Evolutionary conservation across 2,329 filamentous ascomycete genomes (phyloP), one percentile per base, ranked within the genome.

Genomic region (Hortaea werneckii): DNA sequence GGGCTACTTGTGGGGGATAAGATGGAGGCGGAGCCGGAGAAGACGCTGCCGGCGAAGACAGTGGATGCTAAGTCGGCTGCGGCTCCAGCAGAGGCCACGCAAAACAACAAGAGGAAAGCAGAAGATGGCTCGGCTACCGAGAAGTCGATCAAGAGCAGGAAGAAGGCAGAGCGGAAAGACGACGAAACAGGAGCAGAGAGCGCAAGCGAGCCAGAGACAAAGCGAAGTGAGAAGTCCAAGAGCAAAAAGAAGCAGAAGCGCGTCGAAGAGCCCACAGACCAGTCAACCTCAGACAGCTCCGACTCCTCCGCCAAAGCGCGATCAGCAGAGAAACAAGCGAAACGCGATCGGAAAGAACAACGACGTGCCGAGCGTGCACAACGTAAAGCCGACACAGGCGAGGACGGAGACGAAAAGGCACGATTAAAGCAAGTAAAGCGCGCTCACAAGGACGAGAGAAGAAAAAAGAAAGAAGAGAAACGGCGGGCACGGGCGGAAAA

Each of bases 1-100:
- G 92, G 90, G 0, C 76, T 88, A 46, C 60, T 83, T 51, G 73
- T 78, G 5, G 78, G 78, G 10, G 77, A 80, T 49, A 74, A 76
- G 59, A 70, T 74, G 46, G 67, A 75, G 53, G 61, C 58, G 45
- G 9, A 41, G 27, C 27, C 29, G 10, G 43, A 46, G 29, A 42
- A 50, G 29, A 43, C 47, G 26, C 41, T 50, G 37, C 49, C 38
- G 34, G 50, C 53, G 2, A 46, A 47, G 41, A 46, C 48, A 5
- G 46, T 42, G 35, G 50, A 61, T 42, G 54, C 70, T 50, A 77
- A 73, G 53, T 63, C 66, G 12, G 66, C 68, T 48, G 50, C 62
- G 37, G 64, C 66, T 51, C 65, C 67, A 49, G 62, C 67, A 35
- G n/a, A n/a, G n/a, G n/a, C n/a, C n/a, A n/a, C n/a, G n/a, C 69